phyloP scores from a whole-genome alignment of 1,139 yeast species.

The Geotrichum siamense region DNA sequence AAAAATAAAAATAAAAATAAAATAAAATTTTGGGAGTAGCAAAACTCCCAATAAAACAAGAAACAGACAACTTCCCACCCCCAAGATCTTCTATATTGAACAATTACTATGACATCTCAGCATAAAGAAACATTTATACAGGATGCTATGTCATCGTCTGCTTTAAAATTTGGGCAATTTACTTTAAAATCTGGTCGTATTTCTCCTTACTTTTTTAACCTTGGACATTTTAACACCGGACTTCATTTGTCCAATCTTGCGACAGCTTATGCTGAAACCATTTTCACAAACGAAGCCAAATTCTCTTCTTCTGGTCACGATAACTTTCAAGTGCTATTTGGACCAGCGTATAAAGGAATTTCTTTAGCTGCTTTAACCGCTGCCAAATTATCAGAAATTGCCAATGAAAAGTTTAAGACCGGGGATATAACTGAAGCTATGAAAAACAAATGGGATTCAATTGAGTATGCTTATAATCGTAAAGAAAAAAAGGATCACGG shows the following conservation, averaged over 20 bases:
- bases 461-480: constrained; percentile 41
- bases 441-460: constrained; percentile 20
- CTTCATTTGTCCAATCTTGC: constrained; percentile 71
- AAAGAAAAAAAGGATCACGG: constrained; percentile 95
- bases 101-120: constrained; percentile 28
- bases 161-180: constrained; percentile 80
- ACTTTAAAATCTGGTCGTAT: constrained; percentile 85
- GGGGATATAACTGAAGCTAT: constrained; percentile 36
- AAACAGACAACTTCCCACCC: too few relatives aligned
- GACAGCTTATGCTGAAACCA: constrained; percentile 80
- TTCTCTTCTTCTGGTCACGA: constrained; percentile 48
- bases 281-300: constrained; percentile 37
- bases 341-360: constrained; percentile 97
- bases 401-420: constrained; percentile 62
- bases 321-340: constrained; percentile 85
- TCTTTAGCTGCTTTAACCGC: constrained; percentile 91
- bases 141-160: constrained; percentile 71
- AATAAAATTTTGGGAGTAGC: too few relatives aligned
- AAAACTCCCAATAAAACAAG: too few relatives aligned
- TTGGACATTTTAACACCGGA: constrained; percentile 84
- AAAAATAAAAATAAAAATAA: too few relatives aligned
- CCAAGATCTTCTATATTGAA: too few relatives aligned
- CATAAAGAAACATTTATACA: constrained; percentile 67
- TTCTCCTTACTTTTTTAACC: constrained; percentile 95
- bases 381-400: constrained; percentile 84